phyloP scores from a whole-genome alignment of 1,284 basidiomycete genomes.

The Moniliophthora roreri region DNA sequence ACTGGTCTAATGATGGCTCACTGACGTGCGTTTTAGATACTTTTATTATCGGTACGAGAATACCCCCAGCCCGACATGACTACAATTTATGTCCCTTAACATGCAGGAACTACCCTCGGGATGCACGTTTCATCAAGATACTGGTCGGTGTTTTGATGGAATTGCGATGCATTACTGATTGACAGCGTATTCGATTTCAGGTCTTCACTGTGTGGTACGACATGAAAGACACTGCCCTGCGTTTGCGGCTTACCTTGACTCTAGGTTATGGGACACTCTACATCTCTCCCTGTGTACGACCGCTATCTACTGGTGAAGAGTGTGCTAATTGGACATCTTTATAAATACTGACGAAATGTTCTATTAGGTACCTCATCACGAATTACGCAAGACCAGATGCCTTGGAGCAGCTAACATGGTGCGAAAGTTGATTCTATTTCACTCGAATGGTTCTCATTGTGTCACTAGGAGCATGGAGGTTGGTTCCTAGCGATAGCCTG shows the following conservation, averaged over 20 bases:
- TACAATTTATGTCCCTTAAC: background rate
- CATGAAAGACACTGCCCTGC: background rate
- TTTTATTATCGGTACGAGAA: slow-evolving; percentile 32
- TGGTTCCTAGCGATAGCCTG: background rate
- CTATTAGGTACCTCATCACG: slow-evolving; percentile 34
- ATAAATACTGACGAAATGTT: background rate
- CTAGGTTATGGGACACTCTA: slow-evolving; percentile 24
- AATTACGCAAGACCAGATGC: slow-evolving; percentile 33
- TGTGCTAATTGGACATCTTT: background rate
- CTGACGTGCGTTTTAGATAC: slow-evolving; percentile 23
- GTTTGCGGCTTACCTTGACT: background rate
- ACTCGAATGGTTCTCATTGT: background rate
- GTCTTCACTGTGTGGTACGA: slow-evolving; percentile 32
- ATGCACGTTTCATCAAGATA: slow-evolving; percentile 28
- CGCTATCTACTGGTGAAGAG: slow-evolving; percentile 31
- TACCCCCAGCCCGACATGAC: background rate
- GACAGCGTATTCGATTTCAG: slow-evolving; percentile 17
- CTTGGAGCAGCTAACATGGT: slow-evolving; percentile 36
- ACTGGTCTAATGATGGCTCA: background rate
- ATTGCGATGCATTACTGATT: no score
- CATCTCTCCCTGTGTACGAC: slow-evolving; percentile 33
- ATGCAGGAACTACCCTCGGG: slow-evolving; percentile 33
- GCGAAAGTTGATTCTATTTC: slow-evolving; percentile 7
- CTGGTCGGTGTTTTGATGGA: slow-evolving; percentile 21
- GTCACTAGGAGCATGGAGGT: slow-evolving; percentile 38